Conservation (phyloP, 345 rosid genomes). For the Eucalyptus marginata region DNA sequence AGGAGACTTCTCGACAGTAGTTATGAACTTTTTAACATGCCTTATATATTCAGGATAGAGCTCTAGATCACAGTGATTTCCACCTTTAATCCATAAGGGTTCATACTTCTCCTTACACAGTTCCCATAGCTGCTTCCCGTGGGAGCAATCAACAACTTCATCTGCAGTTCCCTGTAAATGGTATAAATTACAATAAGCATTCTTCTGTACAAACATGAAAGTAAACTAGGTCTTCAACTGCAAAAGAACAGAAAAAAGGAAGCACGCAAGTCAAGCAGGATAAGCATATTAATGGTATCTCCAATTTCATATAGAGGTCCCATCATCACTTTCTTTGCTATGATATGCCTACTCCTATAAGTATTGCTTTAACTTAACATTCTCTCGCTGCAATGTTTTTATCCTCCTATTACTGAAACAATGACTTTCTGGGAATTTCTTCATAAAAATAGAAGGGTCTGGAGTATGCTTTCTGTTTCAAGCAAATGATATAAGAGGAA, state of each 20-base stretch:
- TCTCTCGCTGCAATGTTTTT: neutral
- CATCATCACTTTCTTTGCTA: neutral
- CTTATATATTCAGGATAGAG: conserved; percentile 72
- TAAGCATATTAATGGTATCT: neutral
- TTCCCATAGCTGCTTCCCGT: conserved; percentile 95
- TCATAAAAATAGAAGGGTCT: neutral
- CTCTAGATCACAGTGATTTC: conserved; percentile 88
- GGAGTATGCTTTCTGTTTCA: neutral
- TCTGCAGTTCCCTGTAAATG: conserved; percentile 76
- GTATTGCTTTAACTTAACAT: neutral
- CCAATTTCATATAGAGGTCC: neutral
- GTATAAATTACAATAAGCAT: neutral
- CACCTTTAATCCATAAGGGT: conserved; percentile 94
- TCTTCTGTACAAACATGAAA: neutral
- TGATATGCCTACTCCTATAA: neutral
- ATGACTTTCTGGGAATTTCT: neutral
- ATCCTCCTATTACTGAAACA: neutral
- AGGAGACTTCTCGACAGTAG: conserved; percentile 76
- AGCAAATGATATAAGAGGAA: neutral
- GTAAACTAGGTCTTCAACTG: neutral
- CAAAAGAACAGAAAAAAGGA: neutral
- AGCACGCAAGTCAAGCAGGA: neutral
- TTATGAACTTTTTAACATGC: conserved; percentile 87
- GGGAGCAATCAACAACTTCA: conserved; percentile 93
- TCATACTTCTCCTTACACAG: conserved; percentile 83